A percentile compares a stretch with the other conserved stretches of the same genome.
phyloP scores from a whole-genome alignment of 257 asterid species.

The Verbena officinalis region DNA sequence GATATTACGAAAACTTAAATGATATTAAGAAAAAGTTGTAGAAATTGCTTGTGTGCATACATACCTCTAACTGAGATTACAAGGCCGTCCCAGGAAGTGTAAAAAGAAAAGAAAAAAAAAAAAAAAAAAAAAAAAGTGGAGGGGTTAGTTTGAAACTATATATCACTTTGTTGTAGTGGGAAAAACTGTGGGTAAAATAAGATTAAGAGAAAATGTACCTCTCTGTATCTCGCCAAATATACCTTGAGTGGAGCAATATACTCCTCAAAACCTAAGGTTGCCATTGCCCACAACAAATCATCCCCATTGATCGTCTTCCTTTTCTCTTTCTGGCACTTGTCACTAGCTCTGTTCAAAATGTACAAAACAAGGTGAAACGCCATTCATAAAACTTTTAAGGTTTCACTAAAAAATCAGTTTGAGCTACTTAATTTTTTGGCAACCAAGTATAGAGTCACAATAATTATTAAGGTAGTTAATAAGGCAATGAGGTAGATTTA shows the following conservation, averaged over 20 bases:
- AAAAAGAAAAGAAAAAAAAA: constrained; percentile 25
- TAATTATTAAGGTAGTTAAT: not conserved
- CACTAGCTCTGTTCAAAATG: constrained; percentile 50
- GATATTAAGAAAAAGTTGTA: constrained; percentile 2
- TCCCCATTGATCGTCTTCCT: constrained; percentile 72
- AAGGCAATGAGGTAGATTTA: not conserved
- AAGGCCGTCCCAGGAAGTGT: constrained; percentile 19
- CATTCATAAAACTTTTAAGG: constrained; percentile 8
- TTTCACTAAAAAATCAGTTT: not conserved
- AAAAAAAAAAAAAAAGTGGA: constrained; percentile 10
- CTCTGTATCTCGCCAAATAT: constrained; percentile 63
- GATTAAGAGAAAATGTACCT: constrained; percentile 39
- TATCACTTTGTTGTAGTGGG: not conserved
- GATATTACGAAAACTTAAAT: constrained; percentile 4
- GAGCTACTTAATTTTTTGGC: not conserved
- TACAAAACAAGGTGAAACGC: constrained; percentile 1
- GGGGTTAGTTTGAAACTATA: constrained; percentile 24
- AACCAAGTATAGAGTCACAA: constrained; percentile 17
- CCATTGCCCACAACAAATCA: constrained; percentile 67
- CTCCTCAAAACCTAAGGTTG: constrained; percentile 64
- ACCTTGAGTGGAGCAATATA: constrained; percentile 57
- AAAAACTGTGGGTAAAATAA: constrained; percentile 8
- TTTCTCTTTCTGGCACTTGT: constrained; percentile 65
- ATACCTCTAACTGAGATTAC: constrained; percentile 61
- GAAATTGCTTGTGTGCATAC: constrained; percentile 32